Base-by-base conservation (phyloP, 768 basidiomycete genomes). In the Tricholoma bakamatsutake region DNA sequence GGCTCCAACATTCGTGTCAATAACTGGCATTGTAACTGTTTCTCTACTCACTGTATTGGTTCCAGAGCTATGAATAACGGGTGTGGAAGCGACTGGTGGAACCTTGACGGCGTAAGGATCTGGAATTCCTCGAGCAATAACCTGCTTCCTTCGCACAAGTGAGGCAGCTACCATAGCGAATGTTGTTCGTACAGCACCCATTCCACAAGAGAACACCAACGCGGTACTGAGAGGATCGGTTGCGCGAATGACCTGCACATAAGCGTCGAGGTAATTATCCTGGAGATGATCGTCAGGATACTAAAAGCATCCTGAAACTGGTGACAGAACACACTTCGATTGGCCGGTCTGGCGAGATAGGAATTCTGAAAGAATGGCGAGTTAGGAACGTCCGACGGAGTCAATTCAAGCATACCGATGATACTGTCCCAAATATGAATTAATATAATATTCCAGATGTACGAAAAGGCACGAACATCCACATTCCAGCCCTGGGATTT, bases 141-240 rank as follows among this genome's bases (percentile, higher is more conserved):
- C 70, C 66, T 92, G 88, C 63, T 87, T 90, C 48, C 96, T 77
- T 42, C 96, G 78, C 1, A 98, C 78, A 34, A 99, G 76, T 55
- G 86, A 83, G 0, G 96, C 94, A 6, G 93, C 91, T n/a, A 87
- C 82, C 97, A 98, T 98, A 3, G 92, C 93, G 66, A 97, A 98
- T 0, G 95, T 98, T 2, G 94, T 95, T 17, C 96, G 81, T 1
- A 98, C 95, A 2, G 92, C 93, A 45, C 97, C 97, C 85, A 96
- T 93, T 31, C 97, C 96, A 67, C 96, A 98, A 49, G 90, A 93
- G 68, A 98, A 98, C 4, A 98, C 89, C 17, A 98, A 75, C 0
- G 89, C 85, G 0, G 93, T 93, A 15, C 76, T 76, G 3, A 87
- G 72, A 2, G 96, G 95, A 62, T 96, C 90, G 0, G 88, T 82